These are phyloP conservation scores for Zygosaccharomyces lentus DNA, from an alignment of 805 yeast species.

Conservation along the genomic window DNA sequence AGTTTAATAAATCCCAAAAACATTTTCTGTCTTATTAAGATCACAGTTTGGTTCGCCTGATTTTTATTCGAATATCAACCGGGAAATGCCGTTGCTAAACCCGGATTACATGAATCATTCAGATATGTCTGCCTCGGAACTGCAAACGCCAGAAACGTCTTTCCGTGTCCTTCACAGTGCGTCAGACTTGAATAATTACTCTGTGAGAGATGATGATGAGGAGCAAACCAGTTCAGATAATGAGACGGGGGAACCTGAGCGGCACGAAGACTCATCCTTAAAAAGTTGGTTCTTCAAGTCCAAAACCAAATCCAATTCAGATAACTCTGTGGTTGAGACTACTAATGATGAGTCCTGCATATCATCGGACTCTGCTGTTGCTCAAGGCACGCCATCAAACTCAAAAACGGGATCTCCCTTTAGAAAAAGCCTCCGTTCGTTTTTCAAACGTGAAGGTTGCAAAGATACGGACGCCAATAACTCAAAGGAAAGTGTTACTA, in stretches of 20 bases:
- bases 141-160: slow-evolving; percentile 3
- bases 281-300: slow-evolving; percentile 13
- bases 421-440: slow-evolving; percentile 15
- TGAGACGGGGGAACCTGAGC: slow-evolving; percentile 8
- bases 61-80: background rate
- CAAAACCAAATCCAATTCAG: slow-evolving; percentile 6
- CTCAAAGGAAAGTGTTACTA: background rate
- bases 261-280: slow-evolving; percentile 11
- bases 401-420: slow-evolving; percentile 16
- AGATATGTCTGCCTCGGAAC: background rate
- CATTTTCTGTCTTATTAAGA: background rate
- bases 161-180: background rate
- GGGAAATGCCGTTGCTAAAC: slow-evolving; percentile 3
- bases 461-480: slow-evolving; percentile 2
- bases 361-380: slow-evolving; percentile 8
- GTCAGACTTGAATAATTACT: slow-evolving; percentile 8
- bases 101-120: background rate
- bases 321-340: slow-evolving; percentile 1
- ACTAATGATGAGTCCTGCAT: background rate
- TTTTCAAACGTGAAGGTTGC: slow-evolving; percentile 15
- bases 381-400: slow-evolving; percentile 14
- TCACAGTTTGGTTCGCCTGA: background rate
- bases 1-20: background rate
- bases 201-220: slow-evolving; percentile 16
- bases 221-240: slow-evolving; percentile 21